These are phyloP conservation scores for Globisporangium spinosum DNA, from an alignment of 352 stramenopile genomes.

Conservation along the genomic window DNA sequence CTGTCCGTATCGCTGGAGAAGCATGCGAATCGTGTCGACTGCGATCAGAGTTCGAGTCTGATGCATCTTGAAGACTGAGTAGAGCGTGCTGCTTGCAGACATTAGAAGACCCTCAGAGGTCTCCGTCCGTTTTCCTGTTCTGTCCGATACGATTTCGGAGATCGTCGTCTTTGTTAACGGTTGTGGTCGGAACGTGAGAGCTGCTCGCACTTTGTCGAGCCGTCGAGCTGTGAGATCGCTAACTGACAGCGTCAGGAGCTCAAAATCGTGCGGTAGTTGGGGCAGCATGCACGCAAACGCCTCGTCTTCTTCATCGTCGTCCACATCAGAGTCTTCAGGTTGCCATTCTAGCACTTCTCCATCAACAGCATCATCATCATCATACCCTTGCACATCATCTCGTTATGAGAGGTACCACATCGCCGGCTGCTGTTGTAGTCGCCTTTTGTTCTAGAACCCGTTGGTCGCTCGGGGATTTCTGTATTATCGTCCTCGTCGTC, in stretches of 20 bases:
- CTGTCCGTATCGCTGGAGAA: constrained; percentile 12
- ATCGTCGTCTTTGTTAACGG: not conserved
- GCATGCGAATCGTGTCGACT: constrained; percentile 17
- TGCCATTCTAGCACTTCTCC: not conserved
- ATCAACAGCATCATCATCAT: not conserved
- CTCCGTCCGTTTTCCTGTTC: not conserved
- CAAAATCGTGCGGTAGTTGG: not conserved
- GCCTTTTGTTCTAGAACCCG: not conserved
- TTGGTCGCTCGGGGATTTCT: not conserved
- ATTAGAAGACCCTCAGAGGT: not conserved
- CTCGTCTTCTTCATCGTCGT: constrained; percentile 1
- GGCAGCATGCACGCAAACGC: constrained; percentile 17
- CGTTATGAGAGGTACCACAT: not conserved
- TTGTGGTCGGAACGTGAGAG: not conserved
- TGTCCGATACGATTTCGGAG: not conserved
- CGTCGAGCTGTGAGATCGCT: constrained; percentile 1
- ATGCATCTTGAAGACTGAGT: constrained; percentile 10
- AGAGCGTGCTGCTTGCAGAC: not conserved
- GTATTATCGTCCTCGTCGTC: not conserved
- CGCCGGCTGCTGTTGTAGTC: not conserved
- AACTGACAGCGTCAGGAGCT: constrained; percentile 6
- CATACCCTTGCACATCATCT: not conserved
- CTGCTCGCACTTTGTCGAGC: constrained; percentile 11
- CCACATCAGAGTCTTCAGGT: not conserved
- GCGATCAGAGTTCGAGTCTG: constrained; percentile 15